A percentile compares a stretch with the other conserved stretches of the same genome.
Conservation (phyloP, 352 stramenopile genomes). For the Aphanomyces stellatus region DNA sequence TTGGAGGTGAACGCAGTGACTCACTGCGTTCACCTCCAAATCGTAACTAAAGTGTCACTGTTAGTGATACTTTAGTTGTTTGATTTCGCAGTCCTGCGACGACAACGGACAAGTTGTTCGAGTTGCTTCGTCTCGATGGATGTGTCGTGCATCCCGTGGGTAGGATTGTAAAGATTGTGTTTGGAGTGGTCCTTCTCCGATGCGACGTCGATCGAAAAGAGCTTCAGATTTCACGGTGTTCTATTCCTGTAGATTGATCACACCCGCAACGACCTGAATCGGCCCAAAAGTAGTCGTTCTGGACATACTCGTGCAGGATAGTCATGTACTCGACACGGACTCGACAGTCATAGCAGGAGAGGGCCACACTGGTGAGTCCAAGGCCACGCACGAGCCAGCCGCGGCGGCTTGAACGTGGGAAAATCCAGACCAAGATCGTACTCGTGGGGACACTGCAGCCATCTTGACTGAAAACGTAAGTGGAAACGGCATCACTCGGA, state of each 20-base stretch:
- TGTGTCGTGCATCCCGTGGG: background rate
- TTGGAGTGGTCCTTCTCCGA: background rate
- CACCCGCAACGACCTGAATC: slow-evolving; percentile 1
- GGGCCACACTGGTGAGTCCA: background rate
- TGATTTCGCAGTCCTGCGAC: background rate
- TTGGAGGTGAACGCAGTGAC: too few relatives aligned
- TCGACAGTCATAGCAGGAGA: background rate
- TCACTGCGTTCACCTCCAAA: too few relatives aligned
- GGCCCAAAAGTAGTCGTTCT: slow-evolving; percentile 12
- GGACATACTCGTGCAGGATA: background rate
- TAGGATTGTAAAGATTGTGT: background rate
- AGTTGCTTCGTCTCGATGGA: background rate
- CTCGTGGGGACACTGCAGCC: too few relatives aligned
- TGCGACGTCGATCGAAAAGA: background rate
- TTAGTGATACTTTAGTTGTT: too few relatives aligned
- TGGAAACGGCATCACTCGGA: too few relatives aligned
- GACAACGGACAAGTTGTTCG: background rate
- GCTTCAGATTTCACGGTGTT: background rate
- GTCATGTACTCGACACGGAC: background rate
- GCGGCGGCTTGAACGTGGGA: too few relatives aligned
- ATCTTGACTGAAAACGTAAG: too few relatives aligned
- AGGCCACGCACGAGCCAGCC: too few relatives aligned
- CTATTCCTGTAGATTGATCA: slow-evolving; percentile 1
- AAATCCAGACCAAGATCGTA: too few relatives aligned
- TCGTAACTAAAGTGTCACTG: too few relatives aligned